Base-by-base conservation (phyloP, 176 grass and related monocot species). In the Aegilops speltoides region DNA sequence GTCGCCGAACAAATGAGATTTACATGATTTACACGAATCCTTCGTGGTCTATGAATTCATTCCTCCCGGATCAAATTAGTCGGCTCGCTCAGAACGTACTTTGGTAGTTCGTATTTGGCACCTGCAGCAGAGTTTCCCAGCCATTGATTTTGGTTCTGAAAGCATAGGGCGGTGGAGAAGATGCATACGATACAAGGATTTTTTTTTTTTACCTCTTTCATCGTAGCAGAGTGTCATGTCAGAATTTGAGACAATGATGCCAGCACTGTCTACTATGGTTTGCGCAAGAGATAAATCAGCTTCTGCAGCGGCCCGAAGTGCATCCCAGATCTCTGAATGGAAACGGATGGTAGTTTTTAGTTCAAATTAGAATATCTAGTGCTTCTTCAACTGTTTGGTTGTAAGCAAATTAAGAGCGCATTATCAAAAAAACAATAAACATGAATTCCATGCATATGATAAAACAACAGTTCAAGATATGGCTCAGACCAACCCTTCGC, bases 21-120 rank as follows among this genome's bases (percentile, higher is more conserved):
- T 91, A 94, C 91, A 92, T 86, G 79, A 91, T 94, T 79, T 98
- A 98, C 96, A 91, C 73, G 52, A 72, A 50, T 75, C 8, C 54
- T 79, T 86, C 73, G 50, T 54, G 68, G 61, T 84, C 79, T 79
- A 79, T 15, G 3, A 36, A 68, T 57, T 89, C 78, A 96, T 64
- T 75, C 79, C 5, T 98, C 93, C 61, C 63, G 36, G 87, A 88
- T 86, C 80, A 98, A 88, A 88, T 96, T 96, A 76, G 93, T 92
- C 4, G 96, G 96, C 76, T 96, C 93, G 10, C 91, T 98, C 77
- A 96, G 78, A 86, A 96, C 88, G 82, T 95, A 94, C 78, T 94
- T 98, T 16, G 96, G 96, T 60, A 98, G 78, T 81, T 98, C 93
- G 76, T 98, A 98, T 79, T 96, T 98, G 65, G 89, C 93, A 86